Conservation (phyloP, 1,139 yeast species). For the Saccharomyces pastorianus region DNA sequence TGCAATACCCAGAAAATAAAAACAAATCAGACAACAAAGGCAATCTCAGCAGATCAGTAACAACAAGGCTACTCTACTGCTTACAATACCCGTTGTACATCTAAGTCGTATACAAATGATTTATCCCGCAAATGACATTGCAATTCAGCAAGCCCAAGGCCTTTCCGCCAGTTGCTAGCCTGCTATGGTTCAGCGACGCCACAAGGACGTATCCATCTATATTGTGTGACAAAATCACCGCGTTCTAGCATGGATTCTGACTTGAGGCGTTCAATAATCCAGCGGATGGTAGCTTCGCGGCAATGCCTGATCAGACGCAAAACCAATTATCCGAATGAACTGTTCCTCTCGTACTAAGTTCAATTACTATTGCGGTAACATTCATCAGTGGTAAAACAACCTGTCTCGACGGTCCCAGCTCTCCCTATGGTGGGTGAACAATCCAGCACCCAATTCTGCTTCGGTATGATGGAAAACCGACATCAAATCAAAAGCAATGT, state of each 20-base stretch:
- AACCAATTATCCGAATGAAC: not conserved
- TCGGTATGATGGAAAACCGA: not conserved
- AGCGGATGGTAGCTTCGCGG: not conserved
- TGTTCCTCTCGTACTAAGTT: not conserved
- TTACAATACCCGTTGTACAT: conserved; percentile 41
- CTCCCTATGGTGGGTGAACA: not conserved
- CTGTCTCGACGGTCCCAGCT: not conserved
- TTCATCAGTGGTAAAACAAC: not conserved
- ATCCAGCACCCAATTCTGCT: not conserved
- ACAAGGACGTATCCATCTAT: conserved; percentile 29
- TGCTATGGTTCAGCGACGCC: conserved; percentile 34
- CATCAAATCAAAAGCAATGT: conserved; percentile 9
- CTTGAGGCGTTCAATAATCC: not conserved
- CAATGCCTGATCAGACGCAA: not conserved
- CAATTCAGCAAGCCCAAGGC: conserved; percentile 32
- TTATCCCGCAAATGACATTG: conserved; percentile 36
- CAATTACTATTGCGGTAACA: not conserved
- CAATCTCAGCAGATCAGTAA: conserved; percentile 42
- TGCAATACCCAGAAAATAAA: conserved; percentile 7
- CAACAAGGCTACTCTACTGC: conserved; percentile 43
- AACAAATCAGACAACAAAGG: conserved; percentile 36
- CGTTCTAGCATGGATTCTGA: conserved; percentile 14
- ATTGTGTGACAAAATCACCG: conserved; percentile 33
- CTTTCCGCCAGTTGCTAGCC: conserved; percentile 29
- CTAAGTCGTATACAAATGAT: conserved; percentile 39